These are phyloP conservation scores for Hemileccinum rubropunctum DNA, from an alignment of 768 basidiomycete genomes.

Conservation along the genomic window DNA sequence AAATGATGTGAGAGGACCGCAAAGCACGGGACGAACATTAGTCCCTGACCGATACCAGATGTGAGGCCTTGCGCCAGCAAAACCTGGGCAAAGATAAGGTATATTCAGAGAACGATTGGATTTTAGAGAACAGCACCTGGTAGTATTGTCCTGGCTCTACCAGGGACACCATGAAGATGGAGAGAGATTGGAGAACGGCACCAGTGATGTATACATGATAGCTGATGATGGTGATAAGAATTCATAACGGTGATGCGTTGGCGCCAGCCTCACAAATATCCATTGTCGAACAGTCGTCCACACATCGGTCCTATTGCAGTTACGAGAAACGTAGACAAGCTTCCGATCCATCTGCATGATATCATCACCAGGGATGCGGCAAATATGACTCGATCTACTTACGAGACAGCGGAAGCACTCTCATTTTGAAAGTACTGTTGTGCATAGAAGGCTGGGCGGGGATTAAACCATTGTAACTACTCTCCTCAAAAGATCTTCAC, in stretches of 20 bases:
- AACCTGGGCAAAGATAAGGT: slow-evolving; percentile 22
- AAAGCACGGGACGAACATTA: slow-evolving; percentile 44
- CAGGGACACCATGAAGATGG: slow-evolving; percentile 39
- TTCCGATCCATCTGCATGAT: slow-evolving; percentile 24
- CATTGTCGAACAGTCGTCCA: slow-evolving; percentile 23
- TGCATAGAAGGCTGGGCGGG: slow-evolving; percentile 17
- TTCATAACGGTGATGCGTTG: too few relatives aligned
- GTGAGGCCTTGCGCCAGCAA: slow-evolving; percentile 44
- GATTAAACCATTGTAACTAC: background rate
- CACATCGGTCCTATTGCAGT: slow-evolving; percentile 20
- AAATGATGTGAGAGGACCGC: slow-evolving; percentile 46
- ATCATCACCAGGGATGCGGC: background rate
- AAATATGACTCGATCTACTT: background rate
- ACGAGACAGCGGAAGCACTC: slow-evolving; percentile 25
- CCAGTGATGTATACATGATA: slow-evolving; percentile 21
- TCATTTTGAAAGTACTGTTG: slow-evolving; percentile 17
- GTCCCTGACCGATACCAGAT: slow-evolving; percentile 40
- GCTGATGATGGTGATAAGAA: background rate
- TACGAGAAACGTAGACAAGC: slow-evolving; percentile 14
- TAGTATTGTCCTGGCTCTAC: slow-evolving; percentile 27
- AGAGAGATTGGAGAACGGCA: slow-evolving; percentile 24
- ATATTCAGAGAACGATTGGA: background rate
- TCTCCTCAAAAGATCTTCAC: background rate
- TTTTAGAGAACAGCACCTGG: background rate
- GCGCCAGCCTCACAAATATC: slow-evolving; percentile 24